Evolutionary conservation across 2,329 filamentous ascomycete species (phyloP).

Genomic region (Coleophoma cylindrospora): DNA sequence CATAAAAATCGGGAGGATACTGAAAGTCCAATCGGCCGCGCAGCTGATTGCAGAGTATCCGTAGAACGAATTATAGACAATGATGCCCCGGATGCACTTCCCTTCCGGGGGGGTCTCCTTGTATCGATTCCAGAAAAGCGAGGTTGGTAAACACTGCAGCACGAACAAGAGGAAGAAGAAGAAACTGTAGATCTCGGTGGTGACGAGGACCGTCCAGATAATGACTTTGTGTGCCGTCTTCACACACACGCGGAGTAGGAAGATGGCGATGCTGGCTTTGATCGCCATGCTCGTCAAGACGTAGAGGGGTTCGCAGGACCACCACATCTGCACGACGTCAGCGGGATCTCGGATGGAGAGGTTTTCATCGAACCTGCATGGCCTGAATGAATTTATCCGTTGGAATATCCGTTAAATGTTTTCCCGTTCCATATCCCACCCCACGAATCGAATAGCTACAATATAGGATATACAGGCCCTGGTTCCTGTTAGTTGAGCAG

Average conservation of each 20-base stretch:
- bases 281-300: not conserved
- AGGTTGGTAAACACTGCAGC: slow-evolving; percentile 43
- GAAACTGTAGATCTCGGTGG: slow-evolving; percentile 29
- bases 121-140: slow-evolving; percentile 42
- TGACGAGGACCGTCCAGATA: slow-evolving; percentile 29
- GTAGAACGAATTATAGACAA: slow-evolving; percentile 37
- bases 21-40: slow-evolving; percentile 42
- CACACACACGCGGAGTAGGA: not conserved
- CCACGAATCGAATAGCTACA: not conserved
- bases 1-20: slow-evolving; percentile 43
- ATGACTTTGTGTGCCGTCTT: slow-evolving; percentile 8
- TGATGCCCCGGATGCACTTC: slow-evolving; percentile 32
- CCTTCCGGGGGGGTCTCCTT: slow-evolving; percentile 26
- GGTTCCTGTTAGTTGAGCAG: not conserved
- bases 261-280: not conserved
- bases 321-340: not conserved
- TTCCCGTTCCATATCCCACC: not conserved
- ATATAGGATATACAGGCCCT: not conserved
- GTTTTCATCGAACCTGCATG: not conserved
- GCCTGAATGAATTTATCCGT: not conserved
- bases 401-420: not conserved
- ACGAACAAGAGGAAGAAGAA: slow-evolving; percentile 41
- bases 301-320: not conserved
- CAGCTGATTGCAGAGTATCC: slow-evolving; percentile 40
- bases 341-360: not conserved